phyloP scores from a whole-genome alignment of 306 rosid genomes.

The Prunus mume region DNA sequence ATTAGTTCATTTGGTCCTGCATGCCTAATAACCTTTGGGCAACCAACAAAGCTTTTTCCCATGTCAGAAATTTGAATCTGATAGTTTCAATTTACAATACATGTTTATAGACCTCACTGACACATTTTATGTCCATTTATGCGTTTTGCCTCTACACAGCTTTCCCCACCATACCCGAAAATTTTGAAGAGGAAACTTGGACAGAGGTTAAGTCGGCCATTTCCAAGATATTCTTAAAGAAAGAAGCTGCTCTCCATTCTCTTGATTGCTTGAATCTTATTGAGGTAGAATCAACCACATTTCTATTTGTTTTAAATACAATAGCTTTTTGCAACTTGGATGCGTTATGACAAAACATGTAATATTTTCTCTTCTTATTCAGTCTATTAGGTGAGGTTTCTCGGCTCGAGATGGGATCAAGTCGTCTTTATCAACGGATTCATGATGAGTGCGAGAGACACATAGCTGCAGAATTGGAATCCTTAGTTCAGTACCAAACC shows the following conservation, averaged over 20 bases:
- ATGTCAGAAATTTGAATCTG: too few species aligned
- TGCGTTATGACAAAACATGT: too few species aligned
- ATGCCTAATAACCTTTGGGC: too few species aligned
- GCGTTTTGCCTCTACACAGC: constrained; percentile 37
- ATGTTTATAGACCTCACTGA: neutral
- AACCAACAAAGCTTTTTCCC: too few species aligned
- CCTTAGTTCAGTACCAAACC: constrained; percentile 85
- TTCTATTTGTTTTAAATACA: constrained; percentile 3
- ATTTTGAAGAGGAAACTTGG: constrained; percentile 97
- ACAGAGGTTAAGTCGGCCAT: constrained; percentile 83
- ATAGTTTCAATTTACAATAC: too few species aligned
- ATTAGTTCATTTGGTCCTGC: too few species aligned
- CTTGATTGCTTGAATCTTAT: constrained; percentile 22
- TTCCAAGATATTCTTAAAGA: constrained; percentile 87
- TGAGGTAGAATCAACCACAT: constrained; percentile 51
- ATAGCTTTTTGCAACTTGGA: too few species aligned
- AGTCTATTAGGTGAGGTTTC: constrained; percentile 91
- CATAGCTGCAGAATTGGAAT: constrained; percentile 74
- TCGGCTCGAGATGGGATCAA: constrained; percentile 85
- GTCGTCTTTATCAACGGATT: constrained; percentile 76
- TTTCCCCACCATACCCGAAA: constrained; percentile 61
- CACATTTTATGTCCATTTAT: constrained; percentile 11
- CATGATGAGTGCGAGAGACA: constrained; percentile 90
- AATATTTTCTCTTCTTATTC: constrained; percentile 2
- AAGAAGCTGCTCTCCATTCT: constrained; percentile 40